Evolutionary conservation across 2,329 filamentous ascomycete species (phyloP).

Genomic region (Nothomitra cinnamomea): DNA sequence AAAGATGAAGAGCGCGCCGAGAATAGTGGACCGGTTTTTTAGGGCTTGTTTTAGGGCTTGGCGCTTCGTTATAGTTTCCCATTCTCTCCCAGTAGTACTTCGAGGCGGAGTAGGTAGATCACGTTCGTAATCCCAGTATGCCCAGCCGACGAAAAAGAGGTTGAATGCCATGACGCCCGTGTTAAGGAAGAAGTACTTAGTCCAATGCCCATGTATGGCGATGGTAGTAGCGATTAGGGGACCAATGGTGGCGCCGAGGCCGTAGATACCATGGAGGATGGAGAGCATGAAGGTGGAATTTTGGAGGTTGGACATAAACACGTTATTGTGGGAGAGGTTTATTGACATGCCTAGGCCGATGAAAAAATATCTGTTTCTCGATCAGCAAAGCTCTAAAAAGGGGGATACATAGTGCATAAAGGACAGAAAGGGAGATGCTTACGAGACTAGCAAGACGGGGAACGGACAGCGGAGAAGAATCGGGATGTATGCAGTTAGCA

Average conservation of each 20-base stretch:
- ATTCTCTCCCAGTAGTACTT: constrained; percentile 25
- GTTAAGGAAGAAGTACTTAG: constrained; percentile 40
- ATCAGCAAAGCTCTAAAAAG: neutral
- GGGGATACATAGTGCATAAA: neutral
- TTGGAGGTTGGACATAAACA: constrained; percentile 38
- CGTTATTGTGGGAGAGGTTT: constrained; percentile 40
- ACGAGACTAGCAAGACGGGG: constrained; percentile 37
- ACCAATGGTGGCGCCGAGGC: constrained; percentile 43
- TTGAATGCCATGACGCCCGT: constrained; percentile 42
- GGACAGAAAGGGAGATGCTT: neutral
- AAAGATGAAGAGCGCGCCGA: constrained; percentile 70
- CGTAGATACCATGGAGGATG: constrained; percentile 49
- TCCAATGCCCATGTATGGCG: constrained; percentile 42
- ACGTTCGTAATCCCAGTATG: constrained; percentile 52
- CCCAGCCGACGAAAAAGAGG: constrained; percentile 41
- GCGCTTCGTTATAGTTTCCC: constrained; percentile 15
- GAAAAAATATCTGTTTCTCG: constrained; percentile 41
- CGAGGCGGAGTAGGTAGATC: constrained; percentile 34
- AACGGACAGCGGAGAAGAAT: constrained; percentile 55
- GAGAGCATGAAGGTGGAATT: constrained; percentile 41
- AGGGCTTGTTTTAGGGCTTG: constrained; percentile 30
- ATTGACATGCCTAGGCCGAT: constrained; percentile 42
- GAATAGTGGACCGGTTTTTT: constrained; percentile 41
- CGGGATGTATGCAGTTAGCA: constrained; percentile 45
- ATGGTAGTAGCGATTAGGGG: constrained; percentile 62